These are phyloP conservation scores for Fusarium siculi DNA, from an alignment of 2,329 filamentous ascomycete species.

Conservation along the genomic window DNA sequence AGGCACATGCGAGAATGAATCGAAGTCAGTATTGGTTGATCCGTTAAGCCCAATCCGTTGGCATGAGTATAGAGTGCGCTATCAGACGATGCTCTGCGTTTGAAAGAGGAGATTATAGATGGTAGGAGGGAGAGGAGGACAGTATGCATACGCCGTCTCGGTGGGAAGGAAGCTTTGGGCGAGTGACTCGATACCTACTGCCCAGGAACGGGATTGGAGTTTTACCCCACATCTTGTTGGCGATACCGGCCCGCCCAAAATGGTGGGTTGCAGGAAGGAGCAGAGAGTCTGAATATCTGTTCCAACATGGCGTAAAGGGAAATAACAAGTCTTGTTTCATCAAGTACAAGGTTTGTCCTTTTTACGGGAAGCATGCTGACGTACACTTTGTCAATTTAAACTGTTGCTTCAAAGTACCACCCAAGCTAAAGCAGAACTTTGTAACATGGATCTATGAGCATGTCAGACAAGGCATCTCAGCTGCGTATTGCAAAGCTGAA, in stretches of 20 bases:
- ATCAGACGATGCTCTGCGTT: not conserved
- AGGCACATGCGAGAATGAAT: slow-evolving; percentile 49
- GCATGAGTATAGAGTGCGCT: not conserved
- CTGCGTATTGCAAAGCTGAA: not conserved
- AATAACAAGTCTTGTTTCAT: not conserved
- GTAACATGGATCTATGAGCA: not conserved
- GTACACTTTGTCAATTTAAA: not conserved
- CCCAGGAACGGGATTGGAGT: slow-evolving; percentile 17
- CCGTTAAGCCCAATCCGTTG: slow-evolving; percentile 8
- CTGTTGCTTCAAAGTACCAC: not conserved
- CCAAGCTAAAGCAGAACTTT: not conserved
- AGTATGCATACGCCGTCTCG: slow-evolving; percentile 37
- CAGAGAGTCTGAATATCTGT: not conserved
- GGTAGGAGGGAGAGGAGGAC: not conserved
- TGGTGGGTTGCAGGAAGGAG: slow-evolving; percentile 27
- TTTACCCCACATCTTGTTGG: slow-evolving; percentile 43
- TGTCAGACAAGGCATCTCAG: not conserved
- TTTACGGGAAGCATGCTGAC: not conserved
- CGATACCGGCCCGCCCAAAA: slow-evolving; percentile 44
- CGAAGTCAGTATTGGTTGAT: not conserved
- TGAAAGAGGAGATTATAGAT: not conserved
- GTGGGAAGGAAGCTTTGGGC: slow-evolving; percentile 33
- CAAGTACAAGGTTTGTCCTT: not conserved
- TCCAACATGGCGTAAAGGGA: not conserved
- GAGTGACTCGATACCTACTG: slow-evolving; percentile 31